A percentile compares a stretch with the other conserved stretches of the same genome.
These are phyloP conservation scores for Xylaria sp. DNA, from an alignment of 2,329 filamentous ascomycete genomes.

Conservation along the genomic window DNA sequence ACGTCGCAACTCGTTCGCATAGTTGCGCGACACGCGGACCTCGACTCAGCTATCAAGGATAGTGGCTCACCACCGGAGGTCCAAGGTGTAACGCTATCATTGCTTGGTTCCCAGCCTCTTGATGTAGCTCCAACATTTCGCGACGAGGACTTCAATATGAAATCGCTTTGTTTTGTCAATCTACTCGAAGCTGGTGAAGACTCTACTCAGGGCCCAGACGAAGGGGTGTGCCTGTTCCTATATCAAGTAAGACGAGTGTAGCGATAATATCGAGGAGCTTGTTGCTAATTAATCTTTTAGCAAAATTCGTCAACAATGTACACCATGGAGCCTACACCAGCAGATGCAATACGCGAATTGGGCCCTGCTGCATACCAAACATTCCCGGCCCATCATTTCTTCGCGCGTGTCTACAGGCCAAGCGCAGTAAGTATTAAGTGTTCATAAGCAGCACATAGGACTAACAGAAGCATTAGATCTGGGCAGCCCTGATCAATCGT, in stretches of 20 bases:
- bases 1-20: constrained; percentile 55
- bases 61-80: constrained; percentile 35
- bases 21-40: constrained; percentile 57
- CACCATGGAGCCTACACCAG: constrained; percentile 48
- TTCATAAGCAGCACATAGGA: not conserved
- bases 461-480: constrained; percentile 43
- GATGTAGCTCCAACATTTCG: constrained; percentile 52
- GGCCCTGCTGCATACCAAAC: constrained; percentile 59
- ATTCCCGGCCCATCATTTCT: constrained; percentile 68
- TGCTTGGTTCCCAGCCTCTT: constrained; percentile 54
- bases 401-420: constrained; percentile 64
- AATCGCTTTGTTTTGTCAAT: constrained; percentile 57
- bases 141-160: constrained; percentile 54
- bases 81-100: constrained; percentile 50
- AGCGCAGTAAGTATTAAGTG: constrained; percentile 57
- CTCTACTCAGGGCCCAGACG: constrained; percentile 44
- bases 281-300: constrained; percentile 47
- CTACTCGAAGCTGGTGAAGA: constrained; percentile 49
- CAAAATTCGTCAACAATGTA: constrained; percentile 56
- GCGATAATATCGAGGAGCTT: not conserved
- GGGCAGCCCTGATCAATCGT: constrained; percentile 60
- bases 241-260: constrained; percentile 59
- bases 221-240: constrained; percentile 61
- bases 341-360: constrained; percentile 52
- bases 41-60: constrained; percentile 51